Base-by-base conservation (phyloP, 345 rosid species). In the Brassica cretica region DNA sequence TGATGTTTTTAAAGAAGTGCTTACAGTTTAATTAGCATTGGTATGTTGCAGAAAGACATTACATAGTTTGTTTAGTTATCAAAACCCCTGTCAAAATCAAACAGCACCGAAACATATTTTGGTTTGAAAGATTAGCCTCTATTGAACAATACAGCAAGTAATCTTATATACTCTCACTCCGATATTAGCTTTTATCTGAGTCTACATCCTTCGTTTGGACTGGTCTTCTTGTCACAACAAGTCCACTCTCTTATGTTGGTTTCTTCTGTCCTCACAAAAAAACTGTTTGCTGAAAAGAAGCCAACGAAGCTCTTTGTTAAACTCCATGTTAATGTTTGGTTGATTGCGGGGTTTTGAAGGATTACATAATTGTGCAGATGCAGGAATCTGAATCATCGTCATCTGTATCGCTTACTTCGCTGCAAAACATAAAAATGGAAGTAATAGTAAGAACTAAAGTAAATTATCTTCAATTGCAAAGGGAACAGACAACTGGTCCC, bases 311-410 rank as follows among this genome's bases (percentile, higher is more conserved):
- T 75, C 76, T 32, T 18, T 53, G 79, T 68, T 79, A 73, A 77
- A 53, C 71, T 74, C 82, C 74, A 74, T 75, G 76, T 64, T 75
- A 80, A 64, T 80, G 72, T 76, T 75, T 55, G 64, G 32, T n/a
- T 30, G 66, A 4, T 70, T 64, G 76, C 3, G 53, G 7, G 61
- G 46, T 51, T 66, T 19, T 64, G 32, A 16, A 35, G 56, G 78
- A 76, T 89, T 91, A 94, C 99, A 95, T 93, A 83, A 95, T 86
- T 64, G 78, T 85, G 84, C 99, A 95, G 55, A 88, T 77, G 84
- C 99, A 95, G 68, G 93, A 72, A 80, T 95, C 98, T 14, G 87
- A 53, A 59, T 93, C 93, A 61, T 90, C 98, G 1, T 89, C 99
- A 2, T 93, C 99, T 33, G 92, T 80, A 68, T 95, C 96, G 60